Evolutionary conservation across 495 filamentous ascomycete genomes (phyloP).

Genomic region (Daldinia grandis): DNA sequence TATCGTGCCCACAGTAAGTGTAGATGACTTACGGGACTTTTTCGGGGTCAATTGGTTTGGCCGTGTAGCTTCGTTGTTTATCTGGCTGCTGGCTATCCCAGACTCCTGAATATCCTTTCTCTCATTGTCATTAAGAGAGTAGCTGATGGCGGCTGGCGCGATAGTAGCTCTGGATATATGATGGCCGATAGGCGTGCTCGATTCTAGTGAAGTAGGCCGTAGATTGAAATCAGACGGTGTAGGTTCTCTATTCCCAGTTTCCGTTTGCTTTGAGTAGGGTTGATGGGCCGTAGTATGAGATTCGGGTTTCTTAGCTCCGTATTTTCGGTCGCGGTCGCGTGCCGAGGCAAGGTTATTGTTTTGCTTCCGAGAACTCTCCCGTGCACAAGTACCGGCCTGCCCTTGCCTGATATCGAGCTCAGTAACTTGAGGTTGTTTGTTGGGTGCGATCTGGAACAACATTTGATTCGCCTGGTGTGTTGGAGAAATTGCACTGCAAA

Average conservation of each 20-base stretch:
- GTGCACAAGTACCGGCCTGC: neutral
- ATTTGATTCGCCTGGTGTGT: neutral
- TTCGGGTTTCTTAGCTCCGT: neutral
- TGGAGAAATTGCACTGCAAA: neutral
- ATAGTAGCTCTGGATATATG: neutral
- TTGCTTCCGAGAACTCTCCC: neutral
- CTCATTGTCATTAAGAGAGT: neutral
- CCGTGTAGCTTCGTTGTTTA: neutral
- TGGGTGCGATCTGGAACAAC: neutral
- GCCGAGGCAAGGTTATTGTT: neutral
- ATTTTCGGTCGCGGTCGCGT: neutral
- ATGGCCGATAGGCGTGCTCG: neutral
- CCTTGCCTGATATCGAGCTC: neutral
- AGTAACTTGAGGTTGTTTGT: neutral
- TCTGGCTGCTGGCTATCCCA: neutral
- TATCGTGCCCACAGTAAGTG: conserved; percentile 34
- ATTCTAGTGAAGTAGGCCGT: neutral
- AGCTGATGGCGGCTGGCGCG: neutral
- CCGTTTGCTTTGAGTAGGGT: neutral
- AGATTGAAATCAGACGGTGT: conserved; percentile 3
- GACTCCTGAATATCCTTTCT: neutral
- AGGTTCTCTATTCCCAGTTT: neutral
- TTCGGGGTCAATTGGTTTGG: neutral
- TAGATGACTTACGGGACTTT: conserved; percentile 13
- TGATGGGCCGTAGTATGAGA: neutral